phyloP scores from a whole-genome alignment of 2,329 filamentous ascomycete genomes.

The Neonectria coccinea region DNA sequence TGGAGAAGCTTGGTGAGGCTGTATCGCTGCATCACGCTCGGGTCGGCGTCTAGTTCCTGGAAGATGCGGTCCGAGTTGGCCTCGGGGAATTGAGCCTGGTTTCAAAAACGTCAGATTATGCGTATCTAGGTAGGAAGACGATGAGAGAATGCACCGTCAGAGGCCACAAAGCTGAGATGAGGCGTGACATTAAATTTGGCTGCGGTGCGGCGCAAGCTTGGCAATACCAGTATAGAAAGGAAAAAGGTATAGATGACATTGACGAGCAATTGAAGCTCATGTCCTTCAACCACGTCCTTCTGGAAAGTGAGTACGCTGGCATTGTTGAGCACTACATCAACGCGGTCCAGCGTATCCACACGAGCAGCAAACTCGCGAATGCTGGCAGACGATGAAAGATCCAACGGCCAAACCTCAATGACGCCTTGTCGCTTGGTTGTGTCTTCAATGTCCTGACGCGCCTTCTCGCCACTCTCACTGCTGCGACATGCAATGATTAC shows the following conservation, averaged over 20 bases:
- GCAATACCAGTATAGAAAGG: constrained; percentile 57
- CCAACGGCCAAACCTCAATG: constrained; percentile 59
- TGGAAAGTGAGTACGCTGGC: constrained; percentile 45
- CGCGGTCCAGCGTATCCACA: constrained; percentile 49
- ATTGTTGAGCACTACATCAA: constrained; percentile 59
- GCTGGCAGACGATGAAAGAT: constrained; percentile 55
- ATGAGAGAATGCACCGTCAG: constrained; percentile 45
- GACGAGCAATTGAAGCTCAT: constrained; percentile 57
- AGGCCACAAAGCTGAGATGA: constrained; percentile 54
- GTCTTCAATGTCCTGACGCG: constrained; percentile 52
- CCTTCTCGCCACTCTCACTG: constrained; percentile 55
- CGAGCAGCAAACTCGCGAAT: constrained; percentile 52
- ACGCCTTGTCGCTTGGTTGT: constrained; percentile 39
- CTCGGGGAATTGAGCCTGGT: constrained; percentile 51
- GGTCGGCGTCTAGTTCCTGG: constrained; percentile 47
- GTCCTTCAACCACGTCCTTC: constrained; percentile 50
- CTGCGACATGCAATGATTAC: constrained; percentile 58
- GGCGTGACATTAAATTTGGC: constrained; percentile 49
- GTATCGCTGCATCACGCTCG: constrained; percentile 43
- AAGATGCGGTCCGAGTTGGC: constrained; percentile 48
- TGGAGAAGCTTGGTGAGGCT: constrained; percentile 49
- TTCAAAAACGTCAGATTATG: neutral
- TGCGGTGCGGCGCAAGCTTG: constrained; percentile 54
- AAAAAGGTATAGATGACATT: constrained; percentile 62
- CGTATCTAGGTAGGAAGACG: neutral